Evolutionary conservation across 2,329 filamentous ascomycete genomes (phyloP), one percentile per base, ranked within the genome.

Genomic region (Lachnellula cervina): DNA sequence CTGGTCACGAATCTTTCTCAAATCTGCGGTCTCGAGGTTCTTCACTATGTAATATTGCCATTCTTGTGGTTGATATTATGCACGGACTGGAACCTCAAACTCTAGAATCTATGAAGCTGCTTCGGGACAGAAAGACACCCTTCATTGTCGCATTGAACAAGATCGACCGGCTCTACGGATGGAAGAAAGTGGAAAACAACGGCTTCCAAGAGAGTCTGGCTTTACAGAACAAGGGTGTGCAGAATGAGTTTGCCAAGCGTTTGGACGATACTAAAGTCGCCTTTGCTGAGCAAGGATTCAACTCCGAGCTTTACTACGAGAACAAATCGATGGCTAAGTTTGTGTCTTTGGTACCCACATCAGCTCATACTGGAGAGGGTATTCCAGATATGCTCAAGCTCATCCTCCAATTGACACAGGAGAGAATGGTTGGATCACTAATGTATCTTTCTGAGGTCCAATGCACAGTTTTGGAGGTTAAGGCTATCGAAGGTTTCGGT

Each of bases 121-220:
- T 99, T 51, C 84, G 93, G 69, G 93, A 97, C 68, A 84, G 90
- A 67, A 95, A 94, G 76, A 99, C 94, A 21, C 94, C 94, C 5
- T 99, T 99, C 77, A 96, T 99, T 65, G 95, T 99, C 42, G 95
- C 95, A 1, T 80, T 99, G 70, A 99, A 99, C 87, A 99, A 99
- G 80, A 97, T 99, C 65, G 94, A 99, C 83, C 91, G 94, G 83
- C 85, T 99, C 16, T 99, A 97, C 71, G 91, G 90, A 71, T 99
- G 95, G 94, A 96, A 96, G 80, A 91, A 93, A 77, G 90, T 97
- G 59, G 91, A 94, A 69, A 96, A 99, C 82, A 99, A 99, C 71
- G 94, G 94, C 57, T 97, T 99, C 82, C 86, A 90, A 68, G 93
- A 97, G 72, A 93, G 88, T 74, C 78, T 99, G 71, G 83, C 84